Conservation (phyloP, 2,329 filamentous ascomycete genomes). For the Aureobasidium sp. region DNA sequence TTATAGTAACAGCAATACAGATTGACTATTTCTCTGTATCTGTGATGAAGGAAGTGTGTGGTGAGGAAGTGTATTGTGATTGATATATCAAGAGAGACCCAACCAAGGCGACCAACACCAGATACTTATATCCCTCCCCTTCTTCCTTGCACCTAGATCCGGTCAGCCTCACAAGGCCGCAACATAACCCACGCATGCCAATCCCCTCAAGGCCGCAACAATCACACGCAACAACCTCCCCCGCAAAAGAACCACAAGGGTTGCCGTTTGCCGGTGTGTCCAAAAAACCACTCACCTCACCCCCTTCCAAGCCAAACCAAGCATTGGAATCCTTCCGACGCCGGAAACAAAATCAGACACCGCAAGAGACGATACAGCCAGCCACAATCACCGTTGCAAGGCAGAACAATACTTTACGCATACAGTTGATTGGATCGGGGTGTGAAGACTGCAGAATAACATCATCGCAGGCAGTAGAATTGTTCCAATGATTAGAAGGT, state of each 20-base stretch:
- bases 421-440: no score
- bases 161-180: background rate
- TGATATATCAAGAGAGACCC: background rate
- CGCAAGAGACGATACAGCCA: no score
- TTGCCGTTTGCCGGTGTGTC: no score
- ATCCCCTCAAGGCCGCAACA: no score
- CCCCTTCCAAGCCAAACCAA: background rate
- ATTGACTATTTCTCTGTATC: no score
- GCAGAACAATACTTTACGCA: background rate
- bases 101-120: background rate
- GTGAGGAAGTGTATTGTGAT: background rate
- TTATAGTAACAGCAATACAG: no score
- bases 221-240: no score
- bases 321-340: background rate
- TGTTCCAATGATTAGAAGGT: no score
- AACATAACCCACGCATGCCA: conserved; percentile 9
- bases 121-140: conserved; percentile 1
- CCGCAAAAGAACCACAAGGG: no score
- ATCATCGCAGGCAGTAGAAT: background rate
- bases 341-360: background rate
- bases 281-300: conserved; percentile 4
- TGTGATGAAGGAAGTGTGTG: no score
- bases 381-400: no score
- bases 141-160: background rate
- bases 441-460: no score